Evolutionary conservation across 192 early-diverging fungal genomes (phyloP), one percentile per base, ranked within the genome.

Genomic region (Podila horticola): DNA sequence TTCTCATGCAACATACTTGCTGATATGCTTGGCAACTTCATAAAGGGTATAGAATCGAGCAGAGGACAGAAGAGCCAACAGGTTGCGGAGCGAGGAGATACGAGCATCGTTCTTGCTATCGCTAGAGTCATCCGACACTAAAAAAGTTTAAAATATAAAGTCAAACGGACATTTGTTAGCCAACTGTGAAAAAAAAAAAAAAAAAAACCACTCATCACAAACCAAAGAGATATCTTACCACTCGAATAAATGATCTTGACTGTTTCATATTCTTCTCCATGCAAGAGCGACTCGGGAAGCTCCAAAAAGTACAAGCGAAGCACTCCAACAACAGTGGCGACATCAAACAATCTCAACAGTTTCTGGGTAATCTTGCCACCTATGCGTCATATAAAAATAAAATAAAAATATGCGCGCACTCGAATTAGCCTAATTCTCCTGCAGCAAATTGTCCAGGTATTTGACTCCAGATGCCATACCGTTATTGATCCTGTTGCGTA

Each of bases 271-370:
- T 93, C 85, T 64, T 92, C 91, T 73, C 86, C 88, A 8, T 92
- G 91, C 17, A 92, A 76, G 30, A 94, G 64, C 17, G 89, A 91
- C 61, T 87, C 87, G 13, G 92, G 92, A 8, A 94, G 79, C 72
- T 94, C 93, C 75, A 92, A 75, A n/a, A 94, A 79, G 62, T 92
- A 94, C 17, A 93, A 79, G 5, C 90, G 82, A 29, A 94, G 62
- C 22, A 88, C 75, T 20, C 89, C 91, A 22, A 89, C 89, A 5
- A 93, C 75, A 5, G 91, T 77, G 0, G 85, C 75, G 28, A 88
- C 71, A 66, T 92, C 90, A 66, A 90, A 90, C 19, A 77, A 33
- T 10, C 88, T 82, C 49, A 94, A 69, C 64, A 86, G 66, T 58
- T 88, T 85, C 24, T 88, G 68, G 2, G 86, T 89, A 9, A 93